Percentiles rank a stretch among this genome's conserved stretches.
phyloP scores from a whole-genome alignment of 169 alveolate species.

The Amoebophrya sp. region DNA sequence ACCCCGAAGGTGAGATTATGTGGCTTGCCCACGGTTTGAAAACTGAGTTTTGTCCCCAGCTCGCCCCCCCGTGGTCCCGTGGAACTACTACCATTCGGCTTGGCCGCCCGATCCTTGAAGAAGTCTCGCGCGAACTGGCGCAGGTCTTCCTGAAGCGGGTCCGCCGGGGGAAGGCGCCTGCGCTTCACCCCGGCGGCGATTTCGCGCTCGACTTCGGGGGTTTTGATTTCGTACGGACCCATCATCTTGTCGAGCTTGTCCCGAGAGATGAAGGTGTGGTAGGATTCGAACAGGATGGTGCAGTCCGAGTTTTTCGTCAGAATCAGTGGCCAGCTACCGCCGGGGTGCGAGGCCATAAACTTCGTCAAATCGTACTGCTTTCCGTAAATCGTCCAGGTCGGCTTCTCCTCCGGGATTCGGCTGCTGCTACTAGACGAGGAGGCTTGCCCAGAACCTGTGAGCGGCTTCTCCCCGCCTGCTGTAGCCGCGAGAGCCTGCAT shows the following conservation, averaged over 20 bases:
- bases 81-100: too few relatives aligned
- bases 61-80: too few relatives aligned
- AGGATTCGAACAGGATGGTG: neutral
- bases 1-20: too few relatives aligned
- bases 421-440: neutral
- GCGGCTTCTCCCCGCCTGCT: too few relatives aligned
- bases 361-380: neutral
- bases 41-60: too few relatives aligned
- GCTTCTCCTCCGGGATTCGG: neutral
- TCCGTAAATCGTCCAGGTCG: constrained; percentile 3
- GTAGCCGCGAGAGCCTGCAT: too few relatives aligned
- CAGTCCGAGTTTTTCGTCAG: neutral
- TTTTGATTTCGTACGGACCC: neutral
- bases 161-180: neutral
- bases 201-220: too few relatives aligned
- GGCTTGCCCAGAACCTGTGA: neutral
- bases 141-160: neutral
- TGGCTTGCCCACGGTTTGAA: too few relatives aligned
- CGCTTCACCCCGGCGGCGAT: neutral
- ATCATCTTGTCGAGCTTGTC: neutral
- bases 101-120: neutral
- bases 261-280: neutral
- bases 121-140: neutral
- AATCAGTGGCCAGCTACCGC: neutral
- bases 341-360: neutral